These are phyloP conservation scores for Vaccinium darrowii DNA, from an alignment of 148 eudicot species.

Conservation along the genomic window DNA sequence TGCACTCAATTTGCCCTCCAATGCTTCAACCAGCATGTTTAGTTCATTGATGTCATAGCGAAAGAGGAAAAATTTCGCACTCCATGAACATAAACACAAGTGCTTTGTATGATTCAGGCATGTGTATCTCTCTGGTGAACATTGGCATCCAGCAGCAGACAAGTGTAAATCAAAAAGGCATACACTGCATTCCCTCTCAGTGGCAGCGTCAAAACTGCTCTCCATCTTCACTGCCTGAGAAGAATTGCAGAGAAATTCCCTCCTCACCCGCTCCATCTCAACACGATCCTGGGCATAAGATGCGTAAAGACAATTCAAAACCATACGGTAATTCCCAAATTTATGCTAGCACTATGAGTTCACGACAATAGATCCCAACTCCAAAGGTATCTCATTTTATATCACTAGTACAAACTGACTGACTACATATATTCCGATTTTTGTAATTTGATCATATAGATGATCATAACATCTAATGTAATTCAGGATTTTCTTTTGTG, in stretches of 20 bases:
- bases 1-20: slow-evolving; percentile 94
- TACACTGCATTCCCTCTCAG: slow-evolving; percentile 91
- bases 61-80: slow-evolving; percentile 74
- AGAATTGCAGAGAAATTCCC: slow-evolving; percentile 77
- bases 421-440: neutral
- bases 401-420: neutral
- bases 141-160: slow-evolving; percentile 89
- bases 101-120: slow-evolving; percentile 93
- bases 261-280: slow-evolving; percentile 68
- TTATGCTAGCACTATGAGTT: neutral
- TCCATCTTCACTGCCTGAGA: slow-evolving; percentile 79
- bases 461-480: neutral
- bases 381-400: neutral
- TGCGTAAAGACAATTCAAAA: slow-evolving; percentile 3
- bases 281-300: slow-evolving; percentile 65
- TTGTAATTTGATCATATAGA: neutral
- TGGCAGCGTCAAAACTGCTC: slow-evolving; percentile 69
- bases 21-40: slow-evolving; percentile 81
- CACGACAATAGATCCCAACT: neutral
- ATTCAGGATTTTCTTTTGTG: neutral
- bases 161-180: slow-evolving; percentile 89
- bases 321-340: neutral
- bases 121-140: slow-evolving; percentile 80
- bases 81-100: slow-evolving; percentile 76
- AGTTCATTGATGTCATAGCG: slow-evolving; percentile 77